Base-by-base conservation (phyloP, 2,329 filamentous ascomycete genomes). In the Sphaerulina musiva region DNA sequence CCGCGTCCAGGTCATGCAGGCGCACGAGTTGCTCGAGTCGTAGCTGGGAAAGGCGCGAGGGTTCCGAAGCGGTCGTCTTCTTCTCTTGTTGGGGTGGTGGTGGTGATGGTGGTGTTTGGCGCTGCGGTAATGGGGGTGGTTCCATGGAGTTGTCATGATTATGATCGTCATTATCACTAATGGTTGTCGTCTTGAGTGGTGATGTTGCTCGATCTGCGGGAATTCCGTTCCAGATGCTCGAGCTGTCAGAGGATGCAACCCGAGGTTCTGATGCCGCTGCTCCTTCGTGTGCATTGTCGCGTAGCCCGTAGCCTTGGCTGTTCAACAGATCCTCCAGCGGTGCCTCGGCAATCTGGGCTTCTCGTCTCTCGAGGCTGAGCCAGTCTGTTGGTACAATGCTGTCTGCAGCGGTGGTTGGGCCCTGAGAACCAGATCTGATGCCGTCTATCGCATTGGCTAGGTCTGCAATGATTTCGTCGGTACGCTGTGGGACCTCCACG, bases 1-100 rank as follows among this genome's bases (percentile, higher is more conserved):
- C 83, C 38, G 78, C 73, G 65, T 93, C 87, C 0, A 85, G 80
- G 12, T 78, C 68, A 61, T 86, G 82, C 6, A 91, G 74, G 29
- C 66, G 65, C 6, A 70, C 69, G 66, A 76, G 75, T 10, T 74
- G 73, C 14, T 72, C 71, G 3, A 82, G 70, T 38, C 55, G 57
- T 17, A 17, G 14, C 14, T 17, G 14, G 14, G 14, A 17, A 17
- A 17, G 14, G 14, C 14, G 14, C 14, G 14, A 17, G 14, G 14
- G 1, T 17, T 17, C 14, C 14, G 14, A 17, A 17, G 26, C 26
- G 6, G 26, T 48, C 32, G 5, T 42, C 38, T 26, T 48, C 32
- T 3, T 42, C 38, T 26, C 36, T 9, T 46, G 38, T 51, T n/a
- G 34, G 6, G 32, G 40, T 40, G 40, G 11, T 3, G 47, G 20